Conservation (phyloP, 192 early-diverging fungal genomes). For the Podila epicladia region DNA sequence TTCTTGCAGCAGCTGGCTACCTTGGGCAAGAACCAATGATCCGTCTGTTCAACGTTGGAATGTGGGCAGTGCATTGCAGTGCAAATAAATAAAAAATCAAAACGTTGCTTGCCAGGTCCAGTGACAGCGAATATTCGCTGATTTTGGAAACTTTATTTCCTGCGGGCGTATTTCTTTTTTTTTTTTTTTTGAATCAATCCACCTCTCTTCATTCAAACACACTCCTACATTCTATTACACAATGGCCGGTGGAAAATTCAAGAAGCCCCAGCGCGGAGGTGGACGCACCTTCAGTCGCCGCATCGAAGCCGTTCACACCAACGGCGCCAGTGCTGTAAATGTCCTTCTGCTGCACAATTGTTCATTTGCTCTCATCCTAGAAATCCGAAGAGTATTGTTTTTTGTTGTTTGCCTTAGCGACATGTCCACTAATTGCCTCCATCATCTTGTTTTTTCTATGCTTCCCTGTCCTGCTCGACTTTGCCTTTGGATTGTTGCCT, state of each 20-base stretch:
- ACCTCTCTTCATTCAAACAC: conserved; percentile 1
- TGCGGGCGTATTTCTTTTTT: neutral
- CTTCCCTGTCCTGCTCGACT: neutral
- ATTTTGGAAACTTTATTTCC: neutral
- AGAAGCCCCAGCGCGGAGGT: conserved; percentile 52
- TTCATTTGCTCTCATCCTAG: conserved; percentile 2
- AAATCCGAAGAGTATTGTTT: neutral
- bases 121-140: too few species aligned
- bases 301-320: conserved; percentile 49
- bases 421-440: neutral
- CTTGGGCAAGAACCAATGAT: conserved; percentile 62
- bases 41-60: neutral
- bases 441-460: neutral
- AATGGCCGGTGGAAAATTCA: conserved; percentile 54
- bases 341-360: too few species aligned
- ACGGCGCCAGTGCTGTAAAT: conserved; percentile 23
- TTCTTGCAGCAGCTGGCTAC: conserved; percentile 84
- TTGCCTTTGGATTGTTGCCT: neutral
- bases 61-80: neutral
- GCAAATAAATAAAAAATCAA: neutral
- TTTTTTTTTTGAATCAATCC: neutral
- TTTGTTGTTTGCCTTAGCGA: neutral
- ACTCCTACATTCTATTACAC: neutral
- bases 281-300: conserved; percentile 51
- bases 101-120: too few species aligned